Evolutionary conservation across 345 rosid species (phyloP).

Genomic region (Eucalyptus tenuipes): DNA sequence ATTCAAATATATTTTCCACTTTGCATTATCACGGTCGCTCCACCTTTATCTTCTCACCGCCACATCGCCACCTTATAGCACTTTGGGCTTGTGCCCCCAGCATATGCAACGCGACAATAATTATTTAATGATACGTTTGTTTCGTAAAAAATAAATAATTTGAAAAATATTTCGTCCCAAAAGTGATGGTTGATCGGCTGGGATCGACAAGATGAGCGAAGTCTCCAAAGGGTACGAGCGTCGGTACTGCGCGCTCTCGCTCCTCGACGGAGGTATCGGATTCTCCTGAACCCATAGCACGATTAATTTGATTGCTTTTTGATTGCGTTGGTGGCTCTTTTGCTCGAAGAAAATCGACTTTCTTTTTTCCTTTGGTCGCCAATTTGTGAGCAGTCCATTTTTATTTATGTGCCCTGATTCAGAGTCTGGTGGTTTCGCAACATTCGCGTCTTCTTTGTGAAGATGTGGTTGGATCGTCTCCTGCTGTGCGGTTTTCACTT

Average conservation of each 20-base stretch:
- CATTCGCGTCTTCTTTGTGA: neutral
- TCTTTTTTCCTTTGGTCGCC: neutral
- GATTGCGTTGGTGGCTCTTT: neutral
- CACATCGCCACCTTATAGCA: neutral
- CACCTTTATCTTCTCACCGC: slow-evolving; percentile 44
- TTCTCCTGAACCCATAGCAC: neutral
- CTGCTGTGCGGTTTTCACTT: neutral
- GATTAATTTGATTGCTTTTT: neutral
- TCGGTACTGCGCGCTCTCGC: slow-evolving; percentile 78
- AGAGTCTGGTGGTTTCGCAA: neutral
- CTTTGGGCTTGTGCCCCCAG: neutral
- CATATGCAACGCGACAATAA: neutral
- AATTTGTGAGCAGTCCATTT: neutral
- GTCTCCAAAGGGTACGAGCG: slow-evolving; percentile 88
- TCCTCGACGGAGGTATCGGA: slow-evolving; percentile 35
- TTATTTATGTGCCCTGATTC: neutral
- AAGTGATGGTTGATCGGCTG: neutral
- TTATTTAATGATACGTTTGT: neutral
- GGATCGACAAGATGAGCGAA: slow-evolving; percentile 51
- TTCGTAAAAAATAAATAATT: neutral
- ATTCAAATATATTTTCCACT: neutral
- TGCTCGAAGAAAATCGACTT: neutral
- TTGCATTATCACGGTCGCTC: slow-evolving; percentile 18
- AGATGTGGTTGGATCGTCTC: neutral
- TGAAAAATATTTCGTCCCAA: neutral